These are phyloP conservation scores for Phoma sp. DNA, from an alignment of 2,329 filamentous ascomycete species.

Conservation along the genomic window DNA sequence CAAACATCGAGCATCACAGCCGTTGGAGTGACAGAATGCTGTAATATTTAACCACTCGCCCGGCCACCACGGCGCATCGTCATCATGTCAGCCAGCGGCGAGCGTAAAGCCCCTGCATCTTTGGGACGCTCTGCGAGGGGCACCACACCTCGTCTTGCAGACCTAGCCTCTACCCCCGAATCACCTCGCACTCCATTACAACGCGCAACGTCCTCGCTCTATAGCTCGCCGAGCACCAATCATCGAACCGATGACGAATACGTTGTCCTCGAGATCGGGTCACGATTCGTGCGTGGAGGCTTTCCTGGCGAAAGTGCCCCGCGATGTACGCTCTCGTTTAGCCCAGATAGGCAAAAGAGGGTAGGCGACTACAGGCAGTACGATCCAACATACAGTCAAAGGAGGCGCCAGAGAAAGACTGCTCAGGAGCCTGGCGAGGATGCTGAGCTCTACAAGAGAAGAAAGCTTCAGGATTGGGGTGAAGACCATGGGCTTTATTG, in stretches of 20 bases:
- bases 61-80: not conserved
- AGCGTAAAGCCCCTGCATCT: conserved; percentile 37
- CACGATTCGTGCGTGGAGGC: conserved; percentile 78
- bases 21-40: not conserved
- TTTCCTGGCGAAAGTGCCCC: conserved; percentile 84
- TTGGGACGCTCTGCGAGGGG: conserved; percentile 39
- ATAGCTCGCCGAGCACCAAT: conserved; percentile 62
- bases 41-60: not conserved
- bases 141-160: conserved; percentile 41
- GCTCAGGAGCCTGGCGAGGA: conserved; percentile 66
- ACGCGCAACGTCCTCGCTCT: conserved; percentile 64
- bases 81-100: conserved; percentile 28
- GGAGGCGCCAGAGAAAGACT: conserved; percentile 55
- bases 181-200: conserved; percentile 55
- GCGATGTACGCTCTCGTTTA: conserved; percentile 72
- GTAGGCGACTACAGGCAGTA: conserved; percentile 82
- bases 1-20: not conserved
- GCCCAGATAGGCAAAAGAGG: conserved; percentile 76
- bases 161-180: conserved; percentile 46
- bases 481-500: conserved; percentile 76
- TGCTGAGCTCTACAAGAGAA: conserved; percentile 72
- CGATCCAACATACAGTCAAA: conserved; percentile 59
- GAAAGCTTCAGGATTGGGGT: conserved; percentile 64
- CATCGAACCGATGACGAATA: conserved; percentile 78
- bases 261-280: conserved; percentile 80